Evolutionary conservation across 164 flowering plant species (phyloP), one percentile per base, ranked within the genome.

Genomic region (Aristolochia contorta): DNA sequence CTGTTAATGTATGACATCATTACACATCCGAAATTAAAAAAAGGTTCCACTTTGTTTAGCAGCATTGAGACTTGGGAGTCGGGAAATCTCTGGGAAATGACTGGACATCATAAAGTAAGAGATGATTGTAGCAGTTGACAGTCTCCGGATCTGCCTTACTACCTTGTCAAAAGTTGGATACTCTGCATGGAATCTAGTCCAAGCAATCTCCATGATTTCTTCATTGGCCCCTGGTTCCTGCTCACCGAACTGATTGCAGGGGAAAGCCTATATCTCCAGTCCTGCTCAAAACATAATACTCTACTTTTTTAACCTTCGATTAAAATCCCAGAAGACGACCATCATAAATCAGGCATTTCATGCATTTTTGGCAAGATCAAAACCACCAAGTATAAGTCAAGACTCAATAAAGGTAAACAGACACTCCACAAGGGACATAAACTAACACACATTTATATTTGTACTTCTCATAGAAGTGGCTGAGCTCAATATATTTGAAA

Each of bases 111-210:
- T n/a, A n/a, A n/a, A n/a, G n/a, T n/a, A n/a, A n/a, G n/a, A n/a
- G n/a, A n/a, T n/a, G n/a, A n/a, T n/a, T n/a, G n/a, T n/a, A n/a
- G n/a, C n/a, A n/a, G n/a, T 27, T 27, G 30, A 27, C 30, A 27
- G 30, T 2, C 30, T 27, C 30, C 5, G 5, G 30, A 2, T 2
- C 5, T 27, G 30, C 30, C 2, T 27, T 27, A 27, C 22, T 72
- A 91, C 97, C 91, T 91, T 87, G 61, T 83, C 88, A 68, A 91
- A 91, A 57, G 87, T 78, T 33, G 97, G 93, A 61, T 65, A 91
- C 69, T 88, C 96, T 15, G 96, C 93, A 66, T 86, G 88, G 54
- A 86, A 91, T 33, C 87, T 83, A 67, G 97, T 86, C 76, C 96
- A 91, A 33, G 74, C 96, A 70, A 80, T 74, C 60, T 88, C 75